Base-by-base conservation (phyloP, 179 eudicot genomes). In the Corrigiola litoralis region DNA sequence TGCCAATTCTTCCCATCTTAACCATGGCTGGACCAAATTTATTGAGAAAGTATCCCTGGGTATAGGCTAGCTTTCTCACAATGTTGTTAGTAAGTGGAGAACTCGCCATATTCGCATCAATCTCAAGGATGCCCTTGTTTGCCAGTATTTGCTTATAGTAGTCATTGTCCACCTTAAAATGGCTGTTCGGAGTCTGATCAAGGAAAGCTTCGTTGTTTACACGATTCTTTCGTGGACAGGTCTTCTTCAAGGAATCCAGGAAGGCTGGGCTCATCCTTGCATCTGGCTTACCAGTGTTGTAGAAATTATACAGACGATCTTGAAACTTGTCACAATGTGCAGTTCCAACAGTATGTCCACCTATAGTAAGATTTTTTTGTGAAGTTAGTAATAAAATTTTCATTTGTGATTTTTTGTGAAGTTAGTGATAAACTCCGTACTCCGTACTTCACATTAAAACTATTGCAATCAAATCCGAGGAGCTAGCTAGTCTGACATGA, bases 301-400 rank as follows among this genome's bases (percentile, higher is more conserved):
- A 72, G 63, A 73, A 79, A 14, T 74, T 71, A 56, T 60, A 60
- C 18, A 74, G 65, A 20, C 85, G 77, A 45, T 68, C 20, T 24
- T 41, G 50, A 58, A 81, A 71, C 21, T 20, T 41, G 20, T 63
- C 29, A 58, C 85, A 81, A 6, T 76, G 83, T 11, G 81, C 69
- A 6, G 57, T 29, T 18, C 85, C 85, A 1, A 79, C 63, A 0
- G 85, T 75, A 69, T 81, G 85, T 5, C 77, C 79, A 14, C 84
- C 81, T 49, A 32, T 36, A 49, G 1, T n/a, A 37, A 38, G 12
- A 4, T 5, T n/a, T n/a, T n/a, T n/a, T n/a, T n/a, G n/a, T n/a
- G n/a, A n/a, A n/a, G n/a, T n/a, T n/a, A n/a, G n/a, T n/a, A n/a
- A n/a, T n/a, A n/a, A n/a, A n/a, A n/a, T n/a, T n/a, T n/a, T n/a